phyloP scores from a whole-genome alignment of 108 stramenopile genomes.

The Nitzschia putrida region DNA sequence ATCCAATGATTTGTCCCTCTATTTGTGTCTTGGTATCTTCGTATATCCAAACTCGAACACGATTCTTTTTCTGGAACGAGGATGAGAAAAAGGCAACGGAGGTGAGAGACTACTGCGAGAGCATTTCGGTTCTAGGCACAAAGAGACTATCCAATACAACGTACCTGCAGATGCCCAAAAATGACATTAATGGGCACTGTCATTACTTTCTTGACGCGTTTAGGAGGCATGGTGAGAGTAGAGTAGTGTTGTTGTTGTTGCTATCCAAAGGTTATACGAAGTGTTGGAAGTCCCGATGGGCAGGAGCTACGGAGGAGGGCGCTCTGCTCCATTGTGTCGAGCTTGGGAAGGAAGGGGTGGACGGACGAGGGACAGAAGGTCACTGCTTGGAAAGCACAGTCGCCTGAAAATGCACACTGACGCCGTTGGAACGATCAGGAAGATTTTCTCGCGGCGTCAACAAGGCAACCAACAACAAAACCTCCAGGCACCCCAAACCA shows the following conservation, averaged over 20 bases:
- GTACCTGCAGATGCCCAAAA: slow-evolving; percentile 91
- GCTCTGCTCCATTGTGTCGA: too few species aligned
- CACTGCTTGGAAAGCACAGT: too few species aligned
- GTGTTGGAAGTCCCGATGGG: too few species aligned
- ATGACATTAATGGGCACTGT: slow-evolving; percentile 97
- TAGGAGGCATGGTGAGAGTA: slow-evolving; percentile 73
- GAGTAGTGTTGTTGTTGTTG: background rate
- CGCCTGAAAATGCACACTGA: too few species aligned
- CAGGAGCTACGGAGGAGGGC: too few species aligned
- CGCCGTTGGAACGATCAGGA: too few species aligned
- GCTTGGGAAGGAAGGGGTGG: too few species aligned
- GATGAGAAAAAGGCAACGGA: background rate
- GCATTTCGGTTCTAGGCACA: background rate
- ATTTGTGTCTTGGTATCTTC: slow-evolving; percentile 95
- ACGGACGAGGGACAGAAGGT: too few species aligned
- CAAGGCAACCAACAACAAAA: too few species aligned
- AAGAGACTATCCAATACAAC: slow-evolving; percentile 26
- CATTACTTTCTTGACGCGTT: slow-evolving; percentile 91
- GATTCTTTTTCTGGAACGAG: slow-evolving; percentile 73
- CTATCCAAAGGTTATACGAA: background rate
- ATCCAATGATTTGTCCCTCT: slow-evolving; percentile 97
- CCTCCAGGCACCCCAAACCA: too few species aligned
- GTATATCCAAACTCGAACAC: slow-evolving; percentile 97
- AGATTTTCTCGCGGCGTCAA: too few species aligned
- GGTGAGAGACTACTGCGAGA: background rate